Percentiles rank a stretch among this genome's conserved stretches.
phyloP scores from a whole-genome alignment of 129 eudicot species.

The Sambucus nigra region DNA sequence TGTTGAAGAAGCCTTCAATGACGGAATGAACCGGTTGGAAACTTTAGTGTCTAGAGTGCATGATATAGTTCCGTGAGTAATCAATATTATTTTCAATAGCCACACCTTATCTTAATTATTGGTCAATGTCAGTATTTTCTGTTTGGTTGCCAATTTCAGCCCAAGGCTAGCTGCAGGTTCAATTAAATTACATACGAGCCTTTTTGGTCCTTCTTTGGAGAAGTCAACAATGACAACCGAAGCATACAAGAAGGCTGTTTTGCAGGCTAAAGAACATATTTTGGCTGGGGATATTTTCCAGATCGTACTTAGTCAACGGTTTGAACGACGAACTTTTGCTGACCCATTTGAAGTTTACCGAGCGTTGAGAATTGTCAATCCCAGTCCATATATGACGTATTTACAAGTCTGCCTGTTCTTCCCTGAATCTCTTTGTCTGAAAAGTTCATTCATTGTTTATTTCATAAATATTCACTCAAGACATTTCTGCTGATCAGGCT shows the following conservation, averaged over 20 bases:
- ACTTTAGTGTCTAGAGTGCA: constrained; percentile 75
- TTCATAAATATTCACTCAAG: background rate
- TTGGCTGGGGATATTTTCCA: constrained; percentile 97
- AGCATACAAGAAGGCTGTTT: constrained; percentile 73
- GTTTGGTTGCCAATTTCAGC: constrained; percentile 36
- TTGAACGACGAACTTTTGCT: constrained; percentile 92
- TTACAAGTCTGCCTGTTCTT: constrained; percentile 49
- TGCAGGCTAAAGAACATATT: constrained; percentile 94
- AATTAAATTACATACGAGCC: constrained; percentile 60
- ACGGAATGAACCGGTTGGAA: constrained; percentile 63
- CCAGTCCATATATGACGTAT: constrained; percentile 97
- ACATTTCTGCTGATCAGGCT: constrained; percentile 44
- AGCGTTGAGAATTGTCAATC: constrained; percentile 94
- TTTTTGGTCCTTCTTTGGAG: constrained; percentile 67
- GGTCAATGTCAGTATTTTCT: constrained; percentile 8
- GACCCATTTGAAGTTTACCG: constrained; percentile 98
- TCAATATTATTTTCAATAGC: background rate
- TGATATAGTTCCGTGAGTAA: constrained; percentile 75
- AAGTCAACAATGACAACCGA: constrained; percentile 79
- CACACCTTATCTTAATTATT: constrained; percentile 1
- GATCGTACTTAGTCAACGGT: constrained; percentile 96
- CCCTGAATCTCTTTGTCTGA: constrained; percentile 8
- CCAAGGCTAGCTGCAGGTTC: constrained; percentile 90
- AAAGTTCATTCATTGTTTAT: background rate
- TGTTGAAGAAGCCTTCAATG: constrained; percentile 65